A percentile compares a stretch with the other conserved stretches of the same genome.
phyloP scores from a whole-genome alignment of 768 basidiomycete species.

The Leccinellum luteum region DNA sequence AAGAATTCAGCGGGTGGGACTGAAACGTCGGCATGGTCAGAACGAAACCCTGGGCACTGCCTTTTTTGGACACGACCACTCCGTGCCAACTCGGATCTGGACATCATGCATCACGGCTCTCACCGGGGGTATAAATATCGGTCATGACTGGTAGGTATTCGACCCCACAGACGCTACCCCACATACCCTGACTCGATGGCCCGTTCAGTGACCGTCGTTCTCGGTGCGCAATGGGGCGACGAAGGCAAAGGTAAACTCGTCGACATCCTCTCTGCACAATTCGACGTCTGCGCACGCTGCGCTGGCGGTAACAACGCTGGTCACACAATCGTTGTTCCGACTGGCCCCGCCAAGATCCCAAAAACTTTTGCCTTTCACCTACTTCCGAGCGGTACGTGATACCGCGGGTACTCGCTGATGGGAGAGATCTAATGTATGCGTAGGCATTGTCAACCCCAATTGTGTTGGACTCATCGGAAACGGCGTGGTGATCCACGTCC shows the following conservation, averaged over 20 bases:
- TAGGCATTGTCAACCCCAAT: slow-evolving; percentile 36
- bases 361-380: slow-evolving; percentile 95
- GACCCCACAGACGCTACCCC: background rate
- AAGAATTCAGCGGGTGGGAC: slow-evolving; percentile 37
- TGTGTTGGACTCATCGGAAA: slow-evolving; percentile 88
- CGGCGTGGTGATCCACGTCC: slow-evolving; percentile 95
- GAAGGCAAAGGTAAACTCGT: slow-evolving; percentile 96
- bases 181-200: slow-evolving; percentile 7
- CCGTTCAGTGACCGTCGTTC: slow-evolving; percentile 61
- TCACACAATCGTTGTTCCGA: slow-evolving; percentile 90
- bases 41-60: slow-evolving; percentile 2
- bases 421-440: background rate
- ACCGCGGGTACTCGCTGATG: background rate
- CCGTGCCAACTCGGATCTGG: background rate
- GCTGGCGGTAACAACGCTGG: slow-evolving; percentile 99
- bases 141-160: slow-evolving; percentile 24
- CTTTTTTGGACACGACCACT: slow-evolving; percentile 10
- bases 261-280: slow-evolving; percentile 87
- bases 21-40: slow-evolving; percentile 51
- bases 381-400: slow-evolving; percentile 74
- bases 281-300: slow-evolving; percentile 92
- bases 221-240: slow-evolving; percentile 91
- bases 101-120: slow-evolving; percentile 7
- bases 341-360: slow-evolving; percentile 63
- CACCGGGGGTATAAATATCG: slow-evolving; percentile 9